Evolutionary conservation across 371 early-diverging fungal species (phyloP), one percentile per base, ranked within the genome.

Genomic region (Coemansia sp.): DNA sequence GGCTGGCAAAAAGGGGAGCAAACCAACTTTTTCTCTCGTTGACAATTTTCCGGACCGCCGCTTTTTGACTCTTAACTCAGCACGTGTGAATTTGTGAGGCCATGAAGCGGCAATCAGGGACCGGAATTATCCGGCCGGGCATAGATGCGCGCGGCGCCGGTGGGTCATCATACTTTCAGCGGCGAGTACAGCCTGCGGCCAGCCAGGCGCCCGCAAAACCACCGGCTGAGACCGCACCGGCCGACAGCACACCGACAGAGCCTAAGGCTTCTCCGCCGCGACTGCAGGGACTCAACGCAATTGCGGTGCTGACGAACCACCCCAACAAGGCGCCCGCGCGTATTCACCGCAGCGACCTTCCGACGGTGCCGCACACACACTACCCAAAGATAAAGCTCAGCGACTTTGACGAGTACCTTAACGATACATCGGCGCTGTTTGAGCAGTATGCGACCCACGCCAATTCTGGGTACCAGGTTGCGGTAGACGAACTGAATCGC

Each of bases 331-430:
- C 64, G 8, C 77, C 77, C 4, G 36, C 76, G 5, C 74, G 72
- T 55, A 78, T 78, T 20, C 78, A 75, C 57, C 74, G 77, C 41
- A 78, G 54, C 65, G 91, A 90, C 53, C 83, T 89, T 51, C 87
- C 91, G 36, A 81, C 87, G 5, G 88, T 90, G 3, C 70, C 86
- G 4, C 85, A 84, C 43, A 86, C 86, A 9, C 77, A 85, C 38
- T 86, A 89, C 57, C 83, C 86, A 20, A 81, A 81, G 60, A 82
- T 88, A 14, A 84, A 82, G 51, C 65, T 77, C 36, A 76, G 77
- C 34, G 88, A 89, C 62, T 91, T 90, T 79, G 87, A 86, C 59
- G 75, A 65, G 34, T 91, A 91, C 56, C 63, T 91, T 26, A 80
- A 76, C 6, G 81, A 83, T 32, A 86, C 88, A 30, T 70, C 79